Evolutionary conservation across 2,329 filamentous ascomycete species (phyloP), one percentile per base, ranked within the genome.

Genomic region (Amauroascus verrucosus): DNA sequence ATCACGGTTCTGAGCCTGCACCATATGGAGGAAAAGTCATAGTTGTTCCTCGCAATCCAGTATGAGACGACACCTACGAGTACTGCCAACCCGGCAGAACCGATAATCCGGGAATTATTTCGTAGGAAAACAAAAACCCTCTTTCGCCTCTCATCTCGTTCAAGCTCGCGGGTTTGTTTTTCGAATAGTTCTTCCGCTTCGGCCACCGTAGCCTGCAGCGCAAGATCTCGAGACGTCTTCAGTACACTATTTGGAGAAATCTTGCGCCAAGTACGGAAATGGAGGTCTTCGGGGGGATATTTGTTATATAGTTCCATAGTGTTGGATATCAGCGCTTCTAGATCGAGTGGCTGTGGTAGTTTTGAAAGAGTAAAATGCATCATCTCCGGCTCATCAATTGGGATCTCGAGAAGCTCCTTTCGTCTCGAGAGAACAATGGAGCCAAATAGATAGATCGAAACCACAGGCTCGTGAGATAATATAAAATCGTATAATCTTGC

Each of bases 401-500:
- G 81, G n/a, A 88, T 86, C 48, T 87, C 85, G 58, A 97, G 79
- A n/a, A 98, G 78, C 69, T 96, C 89, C 32, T 82, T 79, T 54
- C 86, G 84, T 35, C 91, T 84, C 44, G 83, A 81, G 32, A 95
- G 76, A 40, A 95, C 83, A 57, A 95, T 90, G 65, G 88, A 85
- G 1, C 89, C 88, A 70, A 95, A 97, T 52, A 97, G 77, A 68
- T 98, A 98, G 50, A 97, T 79, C 16, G 84, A 84, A 63, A 95
- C 88, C 37, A 86, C 85, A n/a, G 90, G 88, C 67, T 94, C 88
- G 47, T 81, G 81, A 2, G 91, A 88, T 4, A 98, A 77, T 46
- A 98, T 78, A 52, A 91, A 90, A 71, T 98, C 93, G 67, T 96
- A 98, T 1, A 98, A 74, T 22, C 93, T 82, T 32, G 89, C 81